Evolutionary conservation across 2,329 filamentous ascomycete genomes (phyloP).

Genomic region (Xylaria sp.): DNA sequence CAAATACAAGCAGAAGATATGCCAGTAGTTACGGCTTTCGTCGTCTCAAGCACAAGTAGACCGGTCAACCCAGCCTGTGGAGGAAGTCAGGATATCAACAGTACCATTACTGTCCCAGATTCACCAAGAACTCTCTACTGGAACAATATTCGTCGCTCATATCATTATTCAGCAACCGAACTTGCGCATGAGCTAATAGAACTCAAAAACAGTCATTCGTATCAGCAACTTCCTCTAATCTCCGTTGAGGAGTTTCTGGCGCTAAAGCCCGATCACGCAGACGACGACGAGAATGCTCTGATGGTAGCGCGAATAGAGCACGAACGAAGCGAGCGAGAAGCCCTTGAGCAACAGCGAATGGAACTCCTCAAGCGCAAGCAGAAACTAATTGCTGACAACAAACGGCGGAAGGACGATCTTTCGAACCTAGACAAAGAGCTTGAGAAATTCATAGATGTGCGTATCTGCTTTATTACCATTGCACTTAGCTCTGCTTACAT

Average conservation of each 20-base stretch:
- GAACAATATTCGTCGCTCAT: slow-evolving; percentile 19
- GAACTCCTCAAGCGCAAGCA: slow-evolving; percentile 75
- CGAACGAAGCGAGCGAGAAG: slow-evolving; percentile 85
- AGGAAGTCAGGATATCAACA: slow-evolving; percentile 8
- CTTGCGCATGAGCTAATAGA: slow-evolving; percentile 43
- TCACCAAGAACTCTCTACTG: not conserved
- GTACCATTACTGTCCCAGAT: not conserved
- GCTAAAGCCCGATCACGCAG: slow-evolving; percentile 78
- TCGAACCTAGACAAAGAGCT: slow-evolving; percentile 91
- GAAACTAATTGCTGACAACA: slow-evolving; percentile 77
- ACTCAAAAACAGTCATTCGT: slow-evolving; percentile 75
- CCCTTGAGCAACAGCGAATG: slow-evolving; percentile 84
- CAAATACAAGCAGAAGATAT: not conserved
- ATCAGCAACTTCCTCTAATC: slow-evolving; percentile 86
- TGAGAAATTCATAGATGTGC: slow-evolving; percentile 91
- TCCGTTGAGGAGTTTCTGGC: slow-evolving; percentile 82
- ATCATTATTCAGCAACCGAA: slow-evolving; percentile 20
- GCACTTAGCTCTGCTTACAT: slow-evolving; percentile 42
- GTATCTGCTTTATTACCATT: slow-evolving; percentile 48
- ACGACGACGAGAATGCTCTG: slow-evolving; percentile 79
- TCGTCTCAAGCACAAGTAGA: not conserved
- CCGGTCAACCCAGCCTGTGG: slow-evolving; percentile 2
- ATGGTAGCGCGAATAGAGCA: slow-evolving; percentile 93
- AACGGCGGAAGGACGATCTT: slow-evolving; percentile 91
- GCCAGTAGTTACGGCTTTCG: slow-evolving; percentile 30